Base-by-base conservation (phyloP, 1,284 basidiomycete species). In the Fomitiporia mediterranea region DNA sequence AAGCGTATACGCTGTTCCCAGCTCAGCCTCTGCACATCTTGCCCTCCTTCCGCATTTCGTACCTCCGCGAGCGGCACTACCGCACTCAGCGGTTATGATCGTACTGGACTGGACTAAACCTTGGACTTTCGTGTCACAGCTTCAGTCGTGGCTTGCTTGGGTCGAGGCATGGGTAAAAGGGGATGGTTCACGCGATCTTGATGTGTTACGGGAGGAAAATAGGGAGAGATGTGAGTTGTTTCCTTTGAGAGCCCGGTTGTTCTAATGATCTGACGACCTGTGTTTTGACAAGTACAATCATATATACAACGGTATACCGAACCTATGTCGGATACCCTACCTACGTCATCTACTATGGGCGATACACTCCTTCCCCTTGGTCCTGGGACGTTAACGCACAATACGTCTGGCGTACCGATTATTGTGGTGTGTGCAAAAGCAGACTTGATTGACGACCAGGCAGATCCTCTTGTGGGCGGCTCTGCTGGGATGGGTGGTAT, bases 91-190 rank as follows among this genome's bases (percentile, higher is more conserved):
- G 11, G 82, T 94, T 48, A 74, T 98, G 63, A 89, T 98, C 63
- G 81, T 88, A 0, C 76, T 98, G n/a, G 96, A 99, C 69, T 98
- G 95, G 96, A 94, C 93, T 62, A 82, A 83, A 63, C 96, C 96
- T 0, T 94, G 91, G 83, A 82, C 85, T 0, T 98, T 98, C 70
- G 70, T 96, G 1, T 83, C 88, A n/a, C 90, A 98, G 66, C 74
- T 99, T 4, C 75, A 89, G 58, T 81, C 76, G 42, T 98, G 96
- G 96, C 73, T 98, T 44, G 72, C 70, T 52, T 92, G 91, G 89
- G 76, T 96, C 15, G 90, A 94, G 64, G 68, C 71, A 13, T 96
- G 92, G 92, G 80, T 80, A 1, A 81, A 86, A 61, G 83, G 82
- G 13, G 85, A 89, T 60, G 74, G 72, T 0, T 76, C 83, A 7